Percentiles rank a stretch among this genome's conserved stretches.
These are phyloP conservation scores for Senna siamea DNA, from an alignment of 306 rosid species.

Conservation along the genomic window DNA sequence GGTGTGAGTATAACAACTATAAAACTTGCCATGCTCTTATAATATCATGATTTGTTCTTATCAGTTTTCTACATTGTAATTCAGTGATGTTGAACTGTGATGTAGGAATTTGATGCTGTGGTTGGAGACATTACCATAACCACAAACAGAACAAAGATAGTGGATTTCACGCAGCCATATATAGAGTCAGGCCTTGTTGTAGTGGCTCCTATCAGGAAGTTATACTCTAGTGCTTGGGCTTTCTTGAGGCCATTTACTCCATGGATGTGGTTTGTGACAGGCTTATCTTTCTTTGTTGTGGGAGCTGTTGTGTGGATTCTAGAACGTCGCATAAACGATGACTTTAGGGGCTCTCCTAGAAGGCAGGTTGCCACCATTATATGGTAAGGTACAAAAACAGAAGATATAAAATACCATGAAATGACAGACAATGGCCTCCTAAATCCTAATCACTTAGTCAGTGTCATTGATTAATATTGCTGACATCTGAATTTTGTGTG, in stretches of 20 bases:
- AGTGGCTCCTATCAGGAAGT: slow-evolving; percentile 52
- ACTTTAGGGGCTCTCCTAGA: slow-evolving; percentile 67
- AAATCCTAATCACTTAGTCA: too few relatives aligned
- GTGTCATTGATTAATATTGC: background rate
- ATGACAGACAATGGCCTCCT: too few relatives aligned
- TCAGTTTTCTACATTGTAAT: background rate
- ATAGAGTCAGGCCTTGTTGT: slow-evolving; percentile 72
- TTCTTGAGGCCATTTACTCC: slow-evolving; percentile 60
- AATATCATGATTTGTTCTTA: background rate
- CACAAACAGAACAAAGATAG: slow-evolving; percentile 60
- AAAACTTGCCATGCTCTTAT: background rate
- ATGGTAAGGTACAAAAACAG: slow-evolving; percentile 35
- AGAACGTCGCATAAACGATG: slow-evolving; percentile 65
- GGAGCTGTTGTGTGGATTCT: slow-evolving; percentile 73
- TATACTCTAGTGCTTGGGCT: slow-evolving; percentile 60
- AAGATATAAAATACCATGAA: too few relatives aligned
- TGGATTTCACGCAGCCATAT: slow-evolving; percentile 69
- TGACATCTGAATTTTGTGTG: background rate
- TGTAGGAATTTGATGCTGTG: slow-evolving; percentile 57
- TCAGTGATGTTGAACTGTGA: background rate
- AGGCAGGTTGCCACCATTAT: slow-evolving; percentile 53
- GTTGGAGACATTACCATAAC: slow-evolving; percentile 64
- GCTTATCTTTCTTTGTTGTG: slow-evolving; percentile 49
- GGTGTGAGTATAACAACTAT: too few relatives aligned
- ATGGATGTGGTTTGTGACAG: slow-evolving; percentile 59